Percentiles rank a stretch among this genome's conserved stretches.
These are phyloP conservation scores for Aureoboletus auriporus DNA, from an alignment of 768 basidiomycete genomes.

Conservation along the genomic window DNA sequence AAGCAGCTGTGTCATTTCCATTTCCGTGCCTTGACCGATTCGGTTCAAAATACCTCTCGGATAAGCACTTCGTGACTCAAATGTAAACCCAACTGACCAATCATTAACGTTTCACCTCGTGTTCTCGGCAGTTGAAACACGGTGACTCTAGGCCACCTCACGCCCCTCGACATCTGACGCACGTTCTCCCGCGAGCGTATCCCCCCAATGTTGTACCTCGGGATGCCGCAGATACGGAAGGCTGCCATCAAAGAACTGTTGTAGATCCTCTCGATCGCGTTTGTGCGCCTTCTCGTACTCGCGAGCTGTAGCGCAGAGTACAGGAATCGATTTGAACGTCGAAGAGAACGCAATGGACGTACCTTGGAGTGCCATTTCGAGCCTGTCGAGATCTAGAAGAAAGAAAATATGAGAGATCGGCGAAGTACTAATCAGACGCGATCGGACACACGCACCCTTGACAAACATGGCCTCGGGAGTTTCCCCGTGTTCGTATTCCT, in stretches of 20 bases:
- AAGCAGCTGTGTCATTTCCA: too few relatives aligned
- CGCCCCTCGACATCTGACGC: background rate
- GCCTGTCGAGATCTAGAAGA: slow-evolving; percentile 69
- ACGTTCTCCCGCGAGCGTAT: slow-evolving; percentile 26
- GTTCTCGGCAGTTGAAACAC: too few relatives aligned
- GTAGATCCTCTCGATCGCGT: slow-evolving; percentile 43
- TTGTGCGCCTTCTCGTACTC: slow-evolving; percentile 66
- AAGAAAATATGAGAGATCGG: too few relatives aligned
- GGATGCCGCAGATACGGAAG: slow-evolving; percentile 67
- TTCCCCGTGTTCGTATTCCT: slow-evolving; percentile 82
- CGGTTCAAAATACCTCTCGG: too few relatives aligned
- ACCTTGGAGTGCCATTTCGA: slow-evolving; percentile 89
- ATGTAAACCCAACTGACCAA: too few relatives aligned
- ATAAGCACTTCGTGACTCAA: too few relatives aligned
- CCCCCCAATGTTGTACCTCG: slow-evolving; percentile 72
- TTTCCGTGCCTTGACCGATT: too few relatives aligned
- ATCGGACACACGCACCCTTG: slow-evolving; percentile 51
- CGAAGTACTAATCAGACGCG: background rate
- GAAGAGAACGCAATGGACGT: background rate
- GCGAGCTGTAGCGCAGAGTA: slow-evolving; percentile 39
- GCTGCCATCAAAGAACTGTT: slow-evolving; percentile 79
- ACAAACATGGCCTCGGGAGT: slow-evolving; percentile 81
- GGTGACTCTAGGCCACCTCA: background rate
- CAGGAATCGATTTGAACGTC: background rate
- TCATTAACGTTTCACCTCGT: too few relatives aligned